phyloP scores from a whole-genome alignment of 441 rosid genomes.

The Populus hybrid region DNA sequence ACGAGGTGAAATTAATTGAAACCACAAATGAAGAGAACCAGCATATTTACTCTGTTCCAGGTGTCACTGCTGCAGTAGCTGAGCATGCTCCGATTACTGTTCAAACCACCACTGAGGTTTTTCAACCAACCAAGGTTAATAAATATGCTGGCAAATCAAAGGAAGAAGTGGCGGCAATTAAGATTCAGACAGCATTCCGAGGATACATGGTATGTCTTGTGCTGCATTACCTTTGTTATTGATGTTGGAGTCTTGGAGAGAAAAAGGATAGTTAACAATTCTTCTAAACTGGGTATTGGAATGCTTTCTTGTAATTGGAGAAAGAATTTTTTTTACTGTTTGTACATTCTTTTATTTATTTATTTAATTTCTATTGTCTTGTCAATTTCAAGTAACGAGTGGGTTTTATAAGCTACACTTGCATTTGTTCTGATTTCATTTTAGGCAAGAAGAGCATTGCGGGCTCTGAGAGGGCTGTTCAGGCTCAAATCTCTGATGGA shows the following conservation, averaged over 20 bases:
- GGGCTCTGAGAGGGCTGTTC: constrained; percentile 62
- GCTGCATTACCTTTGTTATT: not conserved
- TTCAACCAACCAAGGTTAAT: constrained; percentile 27
- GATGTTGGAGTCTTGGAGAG: not conserved
- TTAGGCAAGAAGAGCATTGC: constrained; percentile 74
- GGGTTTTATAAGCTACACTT: not conserved
- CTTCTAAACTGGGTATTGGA: not conserved
- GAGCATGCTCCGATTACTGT: constrained; percentile 31
- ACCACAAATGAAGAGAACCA: constrained; percentile 40
- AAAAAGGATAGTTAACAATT: not conserved
- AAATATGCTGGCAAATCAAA: constrained; percentile 59
- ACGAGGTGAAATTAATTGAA: constrained; percentile 51
- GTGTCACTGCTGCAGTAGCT: constrained; percentile 23
- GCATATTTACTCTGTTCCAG: constrained; percentile 36
- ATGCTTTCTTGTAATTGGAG: constrained; percentile 2
- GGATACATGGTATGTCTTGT: constrained; percentile 62
- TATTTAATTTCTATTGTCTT: not conserved
- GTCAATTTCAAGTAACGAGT: not conserved
- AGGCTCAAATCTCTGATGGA: constrained; percentile 77
- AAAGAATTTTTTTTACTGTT: not conserved
- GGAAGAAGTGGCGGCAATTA: constrained; percentile 78
- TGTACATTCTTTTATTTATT: not conserved
- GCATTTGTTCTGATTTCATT: not conserved
- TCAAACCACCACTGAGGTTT: constrained; percentile 44
- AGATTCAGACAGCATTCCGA: constrained; percentile 85